phyloP scores from a whole-genome alignment of 805 yeast genomes.

The Candida glaebosa region DNA sequence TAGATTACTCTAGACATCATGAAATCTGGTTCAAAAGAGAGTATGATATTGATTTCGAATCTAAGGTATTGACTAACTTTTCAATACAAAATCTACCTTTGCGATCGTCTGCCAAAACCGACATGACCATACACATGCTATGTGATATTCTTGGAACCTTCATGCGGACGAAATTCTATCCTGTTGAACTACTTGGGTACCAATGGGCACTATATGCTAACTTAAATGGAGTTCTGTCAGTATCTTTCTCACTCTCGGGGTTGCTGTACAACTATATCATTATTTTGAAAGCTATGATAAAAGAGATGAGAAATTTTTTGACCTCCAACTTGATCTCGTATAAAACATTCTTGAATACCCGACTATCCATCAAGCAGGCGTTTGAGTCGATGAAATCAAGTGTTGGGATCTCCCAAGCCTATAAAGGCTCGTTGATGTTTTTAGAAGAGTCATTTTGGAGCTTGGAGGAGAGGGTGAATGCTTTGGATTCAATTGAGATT shows the following conservation, averaged over 20 bases:
- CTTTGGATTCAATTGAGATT: constrained; percentile 47
- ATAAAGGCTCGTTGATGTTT: constrained; percentile 47
- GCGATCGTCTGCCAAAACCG: constrained; percentile 30
- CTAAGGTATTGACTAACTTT: constrained; percentile 41
- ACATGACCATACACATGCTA: constrained; percentile 52
- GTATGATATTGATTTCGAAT: constrained; percentile 13
- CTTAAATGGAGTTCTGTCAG: constrained; percentile 49
- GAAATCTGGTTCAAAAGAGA: constrained; percentile 56
- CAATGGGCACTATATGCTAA: constrained; percentile 57
- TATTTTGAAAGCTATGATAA: constrained; percentile 31
- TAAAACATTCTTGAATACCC: constrained; percentile 39
- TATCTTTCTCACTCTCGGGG: constrained; percentile 55
- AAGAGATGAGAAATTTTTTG: constrained; percentile 23
- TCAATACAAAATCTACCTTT: constrained; percentile 37
- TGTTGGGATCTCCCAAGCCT: constrained; percentile 46
- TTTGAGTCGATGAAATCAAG: constrained; percentile 42
- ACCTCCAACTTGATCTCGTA: constrained; percentile 13
- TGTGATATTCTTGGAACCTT: constrained; percentile 43
- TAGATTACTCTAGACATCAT: constrained; percentile 26
- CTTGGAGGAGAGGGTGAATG: constrained; percentile 52
- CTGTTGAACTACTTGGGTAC: constrained; percentile 52
- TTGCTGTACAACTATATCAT: constrained; percentile 35
- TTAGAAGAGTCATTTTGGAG: constrained; percentile 58
- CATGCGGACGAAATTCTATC: constrained; percentile 45
- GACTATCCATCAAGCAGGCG: constrained; percentile 45